A percentile compares a stretch with the other conserved stretches of the same genome.
These are phyloP conservation scores for Xylaria sp. DNA, from an alignment of 2,329 filamentous ascomycete genomes.

Conservation along the genomic window DNA sequence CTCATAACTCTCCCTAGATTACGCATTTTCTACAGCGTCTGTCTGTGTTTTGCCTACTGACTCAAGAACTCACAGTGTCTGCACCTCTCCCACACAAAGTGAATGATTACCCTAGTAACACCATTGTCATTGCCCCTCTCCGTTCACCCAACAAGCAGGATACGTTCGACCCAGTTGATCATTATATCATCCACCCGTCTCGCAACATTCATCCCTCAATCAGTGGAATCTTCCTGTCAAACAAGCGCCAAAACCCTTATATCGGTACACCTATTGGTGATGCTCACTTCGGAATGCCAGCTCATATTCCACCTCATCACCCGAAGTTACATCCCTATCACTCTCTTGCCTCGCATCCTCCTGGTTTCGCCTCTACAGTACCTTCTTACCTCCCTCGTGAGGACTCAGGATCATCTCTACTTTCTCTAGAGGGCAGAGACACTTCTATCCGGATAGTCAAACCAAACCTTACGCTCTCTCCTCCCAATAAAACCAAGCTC, in stretches of 20 bases:
- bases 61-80: conserved; percentile 14
- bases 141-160: conserved; percentile 10
- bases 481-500: conserved; percentile 8
- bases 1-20: background rate
- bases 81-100: conserved; percentile 1
- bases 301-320: conserved; percentile 14
- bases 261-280: background rate
- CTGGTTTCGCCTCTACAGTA: background rate
- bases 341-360: conserved; percentile 7
- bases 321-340: conserved; percentile 10
- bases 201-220: background rate
- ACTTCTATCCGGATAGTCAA: conserved; percentile 35
- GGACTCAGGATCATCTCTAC: conserved; percentile 10
- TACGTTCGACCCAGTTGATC: background rate
- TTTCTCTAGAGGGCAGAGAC: conserved; percentile 15
- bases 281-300: conserved; percentile 17
- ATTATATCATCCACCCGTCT: background rate
- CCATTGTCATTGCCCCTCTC: no score
- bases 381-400: conserved; percentile 16
- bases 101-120: conserved; percentile 6
- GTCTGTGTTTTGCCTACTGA: conserved; percentile 6
- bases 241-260: background rate
- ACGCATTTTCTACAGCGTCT: background rate
- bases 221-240: background rate
- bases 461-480: conserved; percentile 28